phyloP scores from a whole-genome alignment of 2,329 filamentous ascomycete genomes.

The Neopestalotiopsis sp. region DNA sequence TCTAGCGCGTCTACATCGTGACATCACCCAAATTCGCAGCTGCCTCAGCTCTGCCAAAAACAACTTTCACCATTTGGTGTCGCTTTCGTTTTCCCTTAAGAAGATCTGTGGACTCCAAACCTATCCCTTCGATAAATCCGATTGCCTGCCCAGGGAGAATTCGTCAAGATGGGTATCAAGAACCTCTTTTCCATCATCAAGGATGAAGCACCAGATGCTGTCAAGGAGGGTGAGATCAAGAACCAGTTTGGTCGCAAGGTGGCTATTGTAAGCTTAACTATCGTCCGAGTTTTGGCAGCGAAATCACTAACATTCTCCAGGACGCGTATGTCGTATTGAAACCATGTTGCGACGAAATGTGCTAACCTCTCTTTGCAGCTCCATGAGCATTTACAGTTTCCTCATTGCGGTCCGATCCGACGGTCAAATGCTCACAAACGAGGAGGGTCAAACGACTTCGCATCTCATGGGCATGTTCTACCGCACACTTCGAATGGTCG shows the following conservation, averaged over 20 bases:
- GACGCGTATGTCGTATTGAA: conserved; percentile 55
- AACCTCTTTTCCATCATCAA: conserved; percentile 82
- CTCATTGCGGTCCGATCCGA: conserved; percentile 96
- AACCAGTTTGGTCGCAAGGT: conserved; percentile 98
- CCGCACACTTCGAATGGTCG: conserved; percentile 95
- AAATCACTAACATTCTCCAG: conserved; percentile 40
- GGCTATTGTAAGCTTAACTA: conserved; percentile 75
- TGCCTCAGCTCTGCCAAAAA: not conserved
- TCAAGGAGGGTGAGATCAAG: conserved; percentile 98
- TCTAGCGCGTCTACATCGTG: conserved; percentile 18
- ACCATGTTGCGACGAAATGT: not conserved
- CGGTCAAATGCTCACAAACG: conserved; percentile 94
- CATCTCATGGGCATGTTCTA: conserved; percentile 99
- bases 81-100: not conserved
- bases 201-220: conserved; percentile 91
- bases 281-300: not conserved
- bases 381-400: conserved; percentile 99
- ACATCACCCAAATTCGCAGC: conserved; percentile 15
- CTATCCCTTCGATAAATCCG: no score
- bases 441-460: conserved; percentile 94
- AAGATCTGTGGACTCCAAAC: no score
- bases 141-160: not conserved
- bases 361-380: conserved; percentile 52
- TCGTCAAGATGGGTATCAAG: conserved; percentile 65
- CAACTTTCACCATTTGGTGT: not conserved